These are phyloP conservation scores for Sugiyamaella valdiviana DNA, from an alignment of 805 yeast species.

Conservation along the genomic window DNA sequence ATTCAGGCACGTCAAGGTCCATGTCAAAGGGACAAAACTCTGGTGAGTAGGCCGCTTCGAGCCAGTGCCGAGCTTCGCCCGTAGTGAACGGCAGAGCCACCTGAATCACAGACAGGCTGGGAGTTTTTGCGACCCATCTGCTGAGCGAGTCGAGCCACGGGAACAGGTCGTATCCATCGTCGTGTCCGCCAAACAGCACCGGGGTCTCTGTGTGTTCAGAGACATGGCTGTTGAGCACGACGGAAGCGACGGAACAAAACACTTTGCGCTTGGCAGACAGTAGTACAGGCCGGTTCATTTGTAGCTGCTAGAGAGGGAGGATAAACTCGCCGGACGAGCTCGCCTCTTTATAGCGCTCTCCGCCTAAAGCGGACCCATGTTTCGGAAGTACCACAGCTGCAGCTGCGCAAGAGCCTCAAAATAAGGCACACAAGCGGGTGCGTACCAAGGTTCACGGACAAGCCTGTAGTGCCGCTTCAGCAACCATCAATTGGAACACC, in stretches of 20 bases:
- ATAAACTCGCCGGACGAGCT: too few relatives aligned
- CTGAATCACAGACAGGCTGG: background rate
- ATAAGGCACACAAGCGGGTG: too few relatives aligned
- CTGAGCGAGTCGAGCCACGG: background rate
- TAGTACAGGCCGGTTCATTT: too few relatives aligned
- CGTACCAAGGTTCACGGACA: too few relatives aligned
- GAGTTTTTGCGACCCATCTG: background rate
- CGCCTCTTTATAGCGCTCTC: too few relatives aligned
- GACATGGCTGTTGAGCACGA: background rate
- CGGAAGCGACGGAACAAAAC: background rate
- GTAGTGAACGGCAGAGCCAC: background rate
- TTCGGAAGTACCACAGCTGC: background rate
- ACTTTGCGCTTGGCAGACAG: too few relatives aligned
- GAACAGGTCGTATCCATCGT: background rate
- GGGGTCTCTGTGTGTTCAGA: background rate
- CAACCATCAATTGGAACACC: background rate
- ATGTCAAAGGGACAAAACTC: background rate
- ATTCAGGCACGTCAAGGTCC: background rate
- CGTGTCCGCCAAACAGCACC: background rate
- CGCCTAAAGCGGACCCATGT: background rate
- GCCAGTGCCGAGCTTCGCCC: background rate
- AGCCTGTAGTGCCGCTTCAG: conserved; percentile 4
- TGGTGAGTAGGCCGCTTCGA: background rate
- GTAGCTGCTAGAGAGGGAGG: too few relatives aligned
- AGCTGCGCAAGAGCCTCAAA: background rate